Evolutionary conservation across 495 filamentous ascomycete species (phyloP).

Genomic region (Cercophora scortea): DNA sequence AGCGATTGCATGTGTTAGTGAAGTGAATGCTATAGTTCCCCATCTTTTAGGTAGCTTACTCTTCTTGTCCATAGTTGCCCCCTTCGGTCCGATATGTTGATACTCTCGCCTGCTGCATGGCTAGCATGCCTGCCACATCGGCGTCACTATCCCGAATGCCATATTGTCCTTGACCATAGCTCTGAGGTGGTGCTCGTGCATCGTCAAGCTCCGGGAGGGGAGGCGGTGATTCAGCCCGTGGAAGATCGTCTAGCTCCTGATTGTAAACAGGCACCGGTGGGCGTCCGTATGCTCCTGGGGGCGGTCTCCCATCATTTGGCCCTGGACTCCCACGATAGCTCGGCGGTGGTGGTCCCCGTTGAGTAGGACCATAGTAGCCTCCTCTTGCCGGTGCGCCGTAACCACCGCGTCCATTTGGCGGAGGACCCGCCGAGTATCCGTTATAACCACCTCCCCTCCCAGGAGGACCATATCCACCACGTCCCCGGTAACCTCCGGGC

Average conservation of each 20-base stretch:
- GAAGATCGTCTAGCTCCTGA: slow-evolving; percentile 29
- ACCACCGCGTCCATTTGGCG: slow-evolving; percentile 25
- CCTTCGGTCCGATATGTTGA: slow-evolving; percentile 38
- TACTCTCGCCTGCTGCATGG: slow-evolving; percentile 52
- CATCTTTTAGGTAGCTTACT: slow-evolving; percentile 45
- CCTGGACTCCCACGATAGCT: slow-evolving; percentile 29
- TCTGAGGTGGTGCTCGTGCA: slow-evolving; percentile 37
- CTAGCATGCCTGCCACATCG: slow-evolving; percentile 61
- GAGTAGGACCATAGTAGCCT: slow-evolving; percentile 38
- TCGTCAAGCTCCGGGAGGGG: slow-evolving; percentile 51
- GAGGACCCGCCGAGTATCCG: slow-evolving; percentile 24
- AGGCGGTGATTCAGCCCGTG: slow-evolving; percentile 54
- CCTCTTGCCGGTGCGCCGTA: slow-evolving; percentile 35
- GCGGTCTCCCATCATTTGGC: slow-evolving; percentile 39
- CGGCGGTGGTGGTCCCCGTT: slow-evolving; percentile 48
- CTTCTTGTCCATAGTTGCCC: slow-evolving; percentile 63
- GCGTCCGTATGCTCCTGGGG: slow-evolving; percentile 37
- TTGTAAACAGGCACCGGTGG: slow-evolving; percentile 32
- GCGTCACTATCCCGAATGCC: slow-evolving; percentile 57
- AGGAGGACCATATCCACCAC: slow-evolving; percentile 40
- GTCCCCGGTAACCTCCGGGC: slow-evolving; percentile 44
- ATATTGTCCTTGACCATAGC: slow-evolving; percentile 41
- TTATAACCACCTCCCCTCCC: slow-evolving; percentile 29
- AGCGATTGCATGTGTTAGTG: not conserved
- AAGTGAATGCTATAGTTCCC: not conserved